Conservation (phyloP, 2,329 filamentous ascomycete species). For the Sarocladium strictum region DNA sequence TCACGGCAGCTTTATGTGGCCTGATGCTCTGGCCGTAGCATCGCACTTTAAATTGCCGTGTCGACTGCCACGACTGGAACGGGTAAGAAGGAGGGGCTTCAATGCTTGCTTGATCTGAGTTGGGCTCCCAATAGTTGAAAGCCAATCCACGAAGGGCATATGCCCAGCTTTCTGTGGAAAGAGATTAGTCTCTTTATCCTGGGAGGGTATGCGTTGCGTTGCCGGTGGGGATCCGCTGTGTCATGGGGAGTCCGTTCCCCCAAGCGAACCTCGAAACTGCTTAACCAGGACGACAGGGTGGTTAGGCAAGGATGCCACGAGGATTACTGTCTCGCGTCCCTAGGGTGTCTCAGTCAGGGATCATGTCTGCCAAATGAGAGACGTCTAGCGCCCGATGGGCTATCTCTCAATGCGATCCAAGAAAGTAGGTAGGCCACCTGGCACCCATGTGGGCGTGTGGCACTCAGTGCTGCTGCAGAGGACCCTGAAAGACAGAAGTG, state of each 20-base stretch:
- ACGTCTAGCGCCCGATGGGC: neutral
- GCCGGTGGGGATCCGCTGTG: neutral
- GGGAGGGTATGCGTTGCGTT: neutral
- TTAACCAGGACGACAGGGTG: neutral
- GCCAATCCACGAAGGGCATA: neutral
- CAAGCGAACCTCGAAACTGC: slow-evolving; percentile 6
- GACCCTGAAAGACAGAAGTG: slow-evolving; percentile 2
- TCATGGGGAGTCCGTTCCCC: neutral
- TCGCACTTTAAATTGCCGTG: neutral
- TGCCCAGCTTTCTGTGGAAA: neutral
- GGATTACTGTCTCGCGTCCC: neutral
- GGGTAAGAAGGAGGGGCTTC: slow-evolving; percentile 4
- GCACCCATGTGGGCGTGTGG: neutral
- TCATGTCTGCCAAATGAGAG: neutral
- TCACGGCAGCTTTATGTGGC: neutral
- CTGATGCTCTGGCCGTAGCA: neutral
- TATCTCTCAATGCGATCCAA: neutral
- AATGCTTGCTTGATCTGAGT: neutral
- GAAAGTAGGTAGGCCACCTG: neutral
- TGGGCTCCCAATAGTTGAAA: neutral
- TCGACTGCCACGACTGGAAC: neutral
- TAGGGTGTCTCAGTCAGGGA: neutral
- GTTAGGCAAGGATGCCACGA: neutral
- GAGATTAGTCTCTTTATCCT: neutral
- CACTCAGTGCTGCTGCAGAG: neutral